Base-by-base conservation (phyloP, 208 protist species). In the Borovskyia barvae region DNA sequence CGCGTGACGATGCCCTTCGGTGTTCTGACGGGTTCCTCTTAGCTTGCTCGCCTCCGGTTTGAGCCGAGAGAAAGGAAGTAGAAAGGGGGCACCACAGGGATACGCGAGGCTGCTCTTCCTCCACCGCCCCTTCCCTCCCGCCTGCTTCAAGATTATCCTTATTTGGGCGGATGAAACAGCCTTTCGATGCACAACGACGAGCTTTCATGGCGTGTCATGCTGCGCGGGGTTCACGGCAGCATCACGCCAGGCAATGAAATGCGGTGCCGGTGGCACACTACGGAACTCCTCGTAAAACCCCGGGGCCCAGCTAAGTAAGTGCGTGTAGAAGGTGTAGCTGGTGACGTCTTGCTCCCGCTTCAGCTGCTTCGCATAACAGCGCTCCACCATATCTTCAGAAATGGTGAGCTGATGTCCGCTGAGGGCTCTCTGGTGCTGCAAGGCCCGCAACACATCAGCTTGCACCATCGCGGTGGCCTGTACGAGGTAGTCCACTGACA, bases 231-330 rank as follows among this genome's bases (percentile, higher is more conserved):
- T 6, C 4, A 41, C 12, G 0, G 32, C 24, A 1, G 46, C 25
- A 9, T 28, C 41, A 19, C 37, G 45, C 69, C 69, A 76, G n/a
- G 54, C 17, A 15, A 57, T 52, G 50, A 61, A 72, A 3, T 26
- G 28, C 0, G 70, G 58, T 8, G 61, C 26, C n/a, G 66, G 57
- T 14, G 56, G 60, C 14, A 59, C 43, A 3, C 46, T 70, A 7
- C 59, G 51, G 25, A 62, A 68, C 65, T 85, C 77, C 42, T 75
- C 61, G 71, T 94, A 94, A 68, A 91, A 83, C 25, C 78, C 72
- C 9, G 84, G 84, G 17, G 69, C 70, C 85, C 87, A 94, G 70
- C 81, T 90, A n/a, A 94, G 84, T 45, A 94, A 56, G 49, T 94
- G 87, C 5, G 77, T 65, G 55, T 89, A 90, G 68, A 94, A 94